Evolutionary conservation across 768 basidiomycete genomes (phyloP).

Genomic region (Auricularia sp.): DNA sequence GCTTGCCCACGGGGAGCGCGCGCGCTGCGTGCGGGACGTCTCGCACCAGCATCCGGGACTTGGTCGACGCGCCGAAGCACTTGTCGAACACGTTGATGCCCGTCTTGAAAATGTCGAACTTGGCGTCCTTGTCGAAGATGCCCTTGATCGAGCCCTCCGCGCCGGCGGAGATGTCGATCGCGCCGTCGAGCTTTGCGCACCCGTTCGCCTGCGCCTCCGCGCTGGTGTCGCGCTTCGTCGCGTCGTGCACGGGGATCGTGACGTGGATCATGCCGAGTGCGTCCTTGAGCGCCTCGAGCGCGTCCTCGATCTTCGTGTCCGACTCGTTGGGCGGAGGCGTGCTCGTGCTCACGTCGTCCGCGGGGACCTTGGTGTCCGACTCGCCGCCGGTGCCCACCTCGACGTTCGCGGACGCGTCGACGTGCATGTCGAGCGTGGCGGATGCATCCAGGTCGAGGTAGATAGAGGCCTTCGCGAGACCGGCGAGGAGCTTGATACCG

Average conservation of each 20-base stretch:
- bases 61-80: not conserved
- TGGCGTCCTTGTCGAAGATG: constrained; percentile 26
- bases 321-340: too few species aligned
- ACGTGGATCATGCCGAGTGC: too few species aligned
- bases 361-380: not conserved
- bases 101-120: constrained; percentile 27
- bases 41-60: not conserved
- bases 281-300: too few species aligned
- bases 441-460: constrained; percentile 31
- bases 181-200: constrained; percentile 28
- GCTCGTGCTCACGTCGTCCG: too few species aligned
- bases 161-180: constrained; percentile 30
- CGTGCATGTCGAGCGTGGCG: constrained; percentile 19
- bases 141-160: constrained; percentile 32
- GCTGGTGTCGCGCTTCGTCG: not conserved
- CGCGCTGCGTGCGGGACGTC: not conserved
- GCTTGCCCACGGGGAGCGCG: not conserved
- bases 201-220: constrained; percentile 29
- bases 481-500: constrained; percentile 32
- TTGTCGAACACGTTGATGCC: constrained; percentile 26
- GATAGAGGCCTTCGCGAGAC: constrained; percentile 26
- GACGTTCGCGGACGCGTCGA: constrained; percentile 13
- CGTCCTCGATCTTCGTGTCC: too few species aligned
- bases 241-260: not conserved
- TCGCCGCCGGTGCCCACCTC: not conserved